A percentile compares a stretch with the other conserved stretches of the same genome.
These are phyloP conservation scores for Monilinia vaccinii-corymbosi DNA, from an alignment of 2,329 filamentous ascomycete species.

Conservation along the genomic window DNA sequence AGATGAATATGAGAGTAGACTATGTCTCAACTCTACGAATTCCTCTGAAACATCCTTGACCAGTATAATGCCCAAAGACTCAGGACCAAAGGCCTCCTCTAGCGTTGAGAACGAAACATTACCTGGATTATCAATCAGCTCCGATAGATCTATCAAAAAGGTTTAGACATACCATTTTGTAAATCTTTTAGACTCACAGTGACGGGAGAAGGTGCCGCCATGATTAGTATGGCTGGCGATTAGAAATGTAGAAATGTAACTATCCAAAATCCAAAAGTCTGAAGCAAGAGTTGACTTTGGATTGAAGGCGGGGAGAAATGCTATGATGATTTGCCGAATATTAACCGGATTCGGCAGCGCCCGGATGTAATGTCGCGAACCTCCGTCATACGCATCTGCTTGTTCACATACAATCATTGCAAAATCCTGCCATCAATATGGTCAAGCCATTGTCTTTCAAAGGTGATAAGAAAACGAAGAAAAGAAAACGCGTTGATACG, in stretches of 20 bases:
- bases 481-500: conserved; percentile 65
- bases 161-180: conserved; percentile 40
- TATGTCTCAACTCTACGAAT: conserved; percentile 63
- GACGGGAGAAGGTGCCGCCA: conserved; percentile 26
- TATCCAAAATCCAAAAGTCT: not conserved
- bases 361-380: conserved; percentile 2
- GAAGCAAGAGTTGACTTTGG: not conserved
- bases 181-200: conserved; percentile 55
- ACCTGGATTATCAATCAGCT: conserved; percentile 36
- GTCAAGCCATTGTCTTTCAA: conserved; percentile 91
- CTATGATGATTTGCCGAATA: not conserved
- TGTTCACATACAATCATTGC: not conserved
- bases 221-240: conserved; percentile 1
- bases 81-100: conserved; percentile 77
- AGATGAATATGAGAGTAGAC: conserved; percentile 76
- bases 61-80: conserved; percentile 86
- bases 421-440: conserved; percentile 42
- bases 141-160: not conserved
- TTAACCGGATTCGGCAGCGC: conserved; percentile 1
- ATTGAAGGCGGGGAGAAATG: not conserved
- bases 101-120: conserved; percentile 59
- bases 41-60: conserved; percentile 72
- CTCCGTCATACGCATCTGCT: not conserved
- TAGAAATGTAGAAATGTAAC: not conserved
- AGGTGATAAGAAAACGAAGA: conserved; percentile 91